These are phyloP conservation scores for Plantago major DNA, from an alignment of 257 asterid genomes.

Conservation along the genomic window DNA sequence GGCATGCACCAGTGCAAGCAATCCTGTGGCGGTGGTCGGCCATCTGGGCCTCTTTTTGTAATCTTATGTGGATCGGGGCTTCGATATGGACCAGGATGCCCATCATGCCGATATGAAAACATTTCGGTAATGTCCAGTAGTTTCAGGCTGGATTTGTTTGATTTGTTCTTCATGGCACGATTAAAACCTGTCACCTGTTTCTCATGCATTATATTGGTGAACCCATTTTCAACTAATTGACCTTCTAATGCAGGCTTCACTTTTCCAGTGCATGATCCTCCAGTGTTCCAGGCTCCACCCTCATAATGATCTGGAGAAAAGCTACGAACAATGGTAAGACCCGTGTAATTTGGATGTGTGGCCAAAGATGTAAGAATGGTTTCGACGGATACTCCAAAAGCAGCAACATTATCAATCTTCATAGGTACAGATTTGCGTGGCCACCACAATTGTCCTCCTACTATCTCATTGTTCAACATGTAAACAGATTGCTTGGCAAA, in stretches of 20 bases:
- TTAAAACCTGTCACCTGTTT: slow-evolving; percentile 64
- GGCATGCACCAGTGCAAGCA: slow-evolving; percentile 99
- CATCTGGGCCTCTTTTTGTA: slow-evolving; percentile 81
- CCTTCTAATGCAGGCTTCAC: slow-evolving; percentile 49
- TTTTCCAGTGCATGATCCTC: slow-evolving; percentile 95
- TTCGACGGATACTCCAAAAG: slow-evolving; percentile 82
- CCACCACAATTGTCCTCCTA: slow-evolving; percentile 96
- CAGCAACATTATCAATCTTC: slow-evolving; percentile 63
- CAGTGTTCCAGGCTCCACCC: slow-evolving; percentile 93
- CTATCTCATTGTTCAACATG: slow-evolving; percentile 68
- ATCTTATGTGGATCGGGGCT: slow-evolving; percentile 82
- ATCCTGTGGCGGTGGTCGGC: slow-evolving; percentile 95
- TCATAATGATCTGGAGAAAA: slow-evolving; percentile 93
- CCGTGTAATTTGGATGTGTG: slow-evolving; percentile 73
- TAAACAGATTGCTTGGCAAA: slow-evolving; percentile 87
- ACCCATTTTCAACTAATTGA: slow-evolving; percentile 58
- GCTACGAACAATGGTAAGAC: slow-evolving; percentile 74
- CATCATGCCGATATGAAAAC: slow-evolving; percentile 78
- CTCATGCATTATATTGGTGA: slow-evolving; percentile 79
- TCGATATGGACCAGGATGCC: slow-evolving; percentile 95
- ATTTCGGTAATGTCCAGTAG: slow-evolving; percentile 78
- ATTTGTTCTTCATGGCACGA: slow-evolving; percentile 52
- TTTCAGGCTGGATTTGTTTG: slow-evolving; percentile 54
- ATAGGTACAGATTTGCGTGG: slow-evolving; percentile 50
- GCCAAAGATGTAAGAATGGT: slow-evolving; percentile 69